Base-by-base conservation (phyloP, 2,329 filamentous ascomycete species). In the Zymoseptoria crescenta region DNA sequence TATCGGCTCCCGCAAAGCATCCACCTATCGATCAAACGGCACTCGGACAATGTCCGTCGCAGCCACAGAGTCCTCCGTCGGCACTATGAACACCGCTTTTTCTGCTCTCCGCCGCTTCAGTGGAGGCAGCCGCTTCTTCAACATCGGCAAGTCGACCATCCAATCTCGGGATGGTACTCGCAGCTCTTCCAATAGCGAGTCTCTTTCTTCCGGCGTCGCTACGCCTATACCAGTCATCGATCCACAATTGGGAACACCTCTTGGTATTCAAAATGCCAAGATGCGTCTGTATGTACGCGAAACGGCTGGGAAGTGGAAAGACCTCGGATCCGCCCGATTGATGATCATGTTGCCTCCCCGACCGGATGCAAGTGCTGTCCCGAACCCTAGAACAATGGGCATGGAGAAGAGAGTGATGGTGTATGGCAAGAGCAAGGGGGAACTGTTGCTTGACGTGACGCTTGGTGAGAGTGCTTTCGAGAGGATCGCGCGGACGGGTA, bases 391-490 rank as follows among this genome's bases (percentile, higher is more conserved):
- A 62, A 74, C 59, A 49, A 82, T 82, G 66, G 74, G 63, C 79
- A 76, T 88, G 63, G 89, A 96, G 76, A 96, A 96, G 77, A 86
- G 93, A 8, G 85, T 99, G 59, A 79, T 96, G 16, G 86, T 96
- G 24, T 84, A 83, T 4, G 86, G 85, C 5, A 87, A 90, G 69
- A 86, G 85, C 1, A 83, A 85, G 62, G 83, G 83, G 21, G 79
- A 86, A 61, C 80, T 87, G 1, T 74, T 96, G 41, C 80, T 96
- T 0, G 93, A 97, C 72, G 90, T 89, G 1, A 91, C 91, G 53
- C 79, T 96, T 1, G 88, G 88, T 9, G 91, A 91, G 70, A 88
- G 85, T 58, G 92, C 89, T 69, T 95, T 96, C 74, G 88, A 92
- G 65, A 80, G 89, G 19, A 84, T 96, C 61, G 92, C 90, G 4